phyloP scores from a whole-genome alignment of 371 early-diverging fungal species.

The Massospora cicadina region DNA sequence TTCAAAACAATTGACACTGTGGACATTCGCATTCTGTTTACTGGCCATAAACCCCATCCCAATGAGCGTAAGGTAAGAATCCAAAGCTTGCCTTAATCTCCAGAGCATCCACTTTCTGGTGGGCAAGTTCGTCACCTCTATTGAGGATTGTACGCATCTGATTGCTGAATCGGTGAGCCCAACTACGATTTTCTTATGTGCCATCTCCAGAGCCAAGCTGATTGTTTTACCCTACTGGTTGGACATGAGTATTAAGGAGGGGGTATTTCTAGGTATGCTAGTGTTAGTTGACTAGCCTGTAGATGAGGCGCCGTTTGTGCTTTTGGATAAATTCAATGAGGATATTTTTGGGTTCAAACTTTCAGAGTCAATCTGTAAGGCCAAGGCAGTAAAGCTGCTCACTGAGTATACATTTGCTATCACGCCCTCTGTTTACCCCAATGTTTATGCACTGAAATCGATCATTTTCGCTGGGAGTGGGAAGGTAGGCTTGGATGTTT shows the following conservation, averaged over 20 bases:
- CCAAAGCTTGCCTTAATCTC: not conserved
- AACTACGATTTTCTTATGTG: slow-evolving; percentile 1
- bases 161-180: not conserved
- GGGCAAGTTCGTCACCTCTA: not conserved
- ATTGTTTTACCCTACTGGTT: not conserved
- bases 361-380: not conserved
- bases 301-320: not conserved
- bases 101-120: not conserved
- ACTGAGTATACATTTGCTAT: not conserved
- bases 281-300: no score
- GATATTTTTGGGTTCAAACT: not conserved
- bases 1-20: no score
- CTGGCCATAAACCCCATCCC: not conserved
- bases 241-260: not conserved
- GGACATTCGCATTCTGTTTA: not conserved
- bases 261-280: not conserved
- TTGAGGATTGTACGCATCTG: not conserved
- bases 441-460: not conserved
- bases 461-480: not conserved
- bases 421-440: not conserved
- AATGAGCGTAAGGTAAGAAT: not conserved
- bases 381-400: not conserved
- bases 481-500: no score
- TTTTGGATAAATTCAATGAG: not conserved
- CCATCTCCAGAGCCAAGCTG: not conserved